These are phyloP conservation scores for Salvia miltiorrhiza DNA, from an alignment of 257 asterid species.

Conservation along the genomic window DNA sequence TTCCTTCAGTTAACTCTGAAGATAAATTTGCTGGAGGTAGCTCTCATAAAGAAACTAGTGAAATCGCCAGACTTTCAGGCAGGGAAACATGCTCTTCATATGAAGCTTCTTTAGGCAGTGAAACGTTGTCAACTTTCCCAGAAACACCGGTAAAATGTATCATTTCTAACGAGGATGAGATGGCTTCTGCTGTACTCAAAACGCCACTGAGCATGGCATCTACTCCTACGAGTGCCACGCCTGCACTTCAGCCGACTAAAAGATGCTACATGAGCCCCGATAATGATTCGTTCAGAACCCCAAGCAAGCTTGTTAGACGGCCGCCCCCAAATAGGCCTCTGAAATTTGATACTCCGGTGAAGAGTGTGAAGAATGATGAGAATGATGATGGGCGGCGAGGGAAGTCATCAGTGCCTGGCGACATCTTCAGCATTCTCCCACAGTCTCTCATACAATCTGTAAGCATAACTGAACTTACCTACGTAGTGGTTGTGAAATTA, in stretches of 20 bases:
- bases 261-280: constrained; percentile 73
- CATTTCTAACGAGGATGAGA: constrained; percentile 12
- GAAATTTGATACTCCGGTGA: constrained; percentile 71
- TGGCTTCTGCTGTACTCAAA: constrained; percentile 19
- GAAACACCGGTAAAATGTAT: constrained; percentile 57
- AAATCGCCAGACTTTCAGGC: constrained; percentile 12
- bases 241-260: constrained; percentile 53
- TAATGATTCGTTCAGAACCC: constrained; percentile 38
- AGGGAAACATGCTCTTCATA: constrained; percentile 2
- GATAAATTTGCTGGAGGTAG: not conserved
- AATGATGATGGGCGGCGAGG: constrained; percentile 24
- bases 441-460: constrained; percentile 65
- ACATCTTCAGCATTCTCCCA: constrained; percentile 52
- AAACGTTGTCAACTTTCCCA: constrained; percentile 15
- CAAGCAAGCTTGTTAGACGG: constrained; percentile 56
- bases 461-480: constrained; percentile 18
- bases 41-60: not conserved
- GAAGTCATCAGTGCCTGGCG: constrained; percentile 29
- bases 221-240: constrained; percentile 72
- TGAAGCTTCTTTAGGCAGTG: constrained; percentile 12
- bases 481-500: not conserved
- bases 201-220: constrained; percentile 50
- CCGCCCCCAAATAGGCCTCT: constrained; percentile 67
- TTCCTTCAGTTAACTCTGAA: constrained; percentile 15
- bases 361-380: constrained; percentile 33